Conservation (phyloP, 495 filamentous ascomycete genomes). For the Aspergillus wentii region DNA sequence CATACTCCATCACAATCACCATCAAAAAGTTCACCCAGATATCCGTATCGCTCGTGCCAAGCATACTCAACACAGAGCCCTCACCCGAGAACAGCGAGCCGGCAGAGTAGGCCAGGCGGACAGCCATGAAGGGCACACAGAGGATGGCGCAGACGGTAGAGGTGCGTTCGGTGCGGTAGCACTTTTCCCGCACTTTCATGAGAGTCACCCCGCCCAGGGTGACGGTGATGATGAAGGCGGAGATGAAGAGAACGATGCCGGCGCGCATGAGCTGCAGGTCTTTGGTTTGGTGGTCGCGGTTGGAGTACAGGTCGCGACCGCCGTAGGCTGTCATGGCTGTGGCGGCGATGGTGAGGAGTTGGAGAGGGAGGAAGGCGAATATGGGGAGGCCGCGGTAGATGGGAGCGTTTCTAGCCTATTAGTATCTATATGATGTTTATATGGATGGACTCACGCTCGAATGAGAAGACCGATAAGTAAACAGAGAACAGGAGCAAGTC, state of each 20-base stretch:
- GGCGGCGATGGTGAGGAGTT: conserved; percentile 1
- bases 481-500: conserved; percentile 3
- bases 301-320: conserved; percentile 3
- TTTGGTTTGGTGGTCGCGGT: conserved; percentile 1
- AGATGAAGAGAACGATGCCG: conserved; percentile 3
- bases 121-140: conserved; percentile 3
- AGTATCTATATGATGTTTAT: not conserved
- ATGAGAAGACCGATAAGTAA: conserved; percentile 1
- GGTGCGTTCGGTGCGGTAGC: conserved; percentile 2
- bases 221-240: not conserved
- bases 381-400: conserved; percentile 1
- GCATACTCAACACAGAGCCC: not conserved
- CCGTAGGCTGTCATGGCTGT: conserved; percentile 4
- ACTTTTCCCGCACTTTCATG: conserved; percentile 1
- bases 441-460: conserved; percentile 1
- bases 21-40: conserved; percentile 3
- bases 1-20: conserved; percentile 6
- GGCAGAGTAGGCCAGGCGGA: not conserved
- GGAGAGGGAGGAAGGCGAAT: conserved; percentile 2
- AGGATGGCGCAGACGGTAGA: conserved; percentile 2
- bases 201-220: not conserved
- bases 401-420: conserved; percentile 1
- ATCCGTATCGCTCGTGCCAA: not conserved
- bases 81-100: conserved; percentile 1
- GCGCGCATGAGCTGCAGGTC: conserved; percentile 3